A percentile compares a stretch with the other conserved stretches of the same genome.
Conservation (phyloP, 2,329 filamentous ascomycete species). For the Fusarium coffeatum region DNA sequence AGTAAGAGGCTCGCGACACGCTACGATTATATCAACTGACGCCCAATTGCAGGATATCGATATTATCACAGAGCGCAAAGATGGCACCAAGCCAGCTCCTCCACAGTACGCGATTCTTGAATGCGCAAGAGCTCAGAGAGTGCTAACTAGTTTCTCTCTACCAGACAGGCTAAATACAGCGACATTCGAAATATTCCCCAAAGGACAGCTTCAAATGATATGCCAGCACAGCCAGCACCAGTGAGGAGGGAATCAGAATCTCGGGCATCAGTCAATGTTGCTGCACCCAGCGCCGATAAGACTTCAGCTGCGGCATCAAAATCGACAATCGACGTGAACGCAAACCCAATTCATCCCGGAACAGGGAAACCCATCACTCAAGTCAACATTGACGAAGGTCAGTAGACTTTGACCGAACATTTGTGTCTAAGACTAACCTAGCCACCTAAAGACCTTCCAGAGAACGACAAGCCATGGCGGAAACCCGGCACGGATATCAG, state of each 20-base stretch:
- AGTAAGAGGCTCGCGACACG: slow-evolving; percentile 28
- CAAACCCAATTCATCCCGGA: slow-evolving; percentile 80
- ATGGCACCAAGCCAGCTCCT: slow-evolving; percentile 69
- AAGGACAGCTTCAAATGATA: slow-evolving; percentile 65
- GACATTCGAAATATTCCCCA: slow-evolving; percentile 75
- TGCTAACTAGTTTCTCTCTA: slow-evolving; percentile 13
- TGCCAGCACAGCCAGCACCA: slow-evolving; percentile 58
- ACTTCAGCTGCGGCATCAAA: slow-evolving; percentile 76
- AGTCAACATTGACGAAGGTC: slow-evolving; percentile 77
- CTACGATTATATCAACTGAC: neutral
- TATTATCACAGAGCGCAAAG: slow-evolving; percentile 75
- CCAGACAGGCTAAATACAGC: slow-evolving; percentile 70
- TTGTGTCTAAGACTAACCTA: slow-evolving; percentile 6
- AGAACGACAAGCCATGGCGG: slow-evolving; percentile 94
- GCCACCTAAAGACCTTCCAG: slow-evolving; percentile 67
- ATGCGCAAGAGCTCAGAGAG: neutral
- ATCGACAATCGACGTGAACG: slow-evolving; percentile 87
- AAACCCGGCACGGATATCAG: slow-evolving; percentile 93
- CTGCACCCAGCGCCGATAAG: slow-evolving; percentile 60
- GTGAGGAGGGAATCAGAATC: slow-evolving; percentile 60
- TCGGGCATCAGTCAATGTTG: slow-evolving; percentile 49
- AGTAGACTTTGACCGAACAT: neutral
- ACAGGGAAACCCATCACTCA: slow-evolving; percentile 85
- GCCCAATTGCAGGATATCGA: slow-evolving; percentile 67
- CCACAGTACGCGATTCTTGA: slow-evolving; percentile 61